Percentiles rank a stretch among this genome's conserved stretches.
Conservation (phyloP, 768 basidiomycete species). For the Kwoniella heveanensis region DNA sequence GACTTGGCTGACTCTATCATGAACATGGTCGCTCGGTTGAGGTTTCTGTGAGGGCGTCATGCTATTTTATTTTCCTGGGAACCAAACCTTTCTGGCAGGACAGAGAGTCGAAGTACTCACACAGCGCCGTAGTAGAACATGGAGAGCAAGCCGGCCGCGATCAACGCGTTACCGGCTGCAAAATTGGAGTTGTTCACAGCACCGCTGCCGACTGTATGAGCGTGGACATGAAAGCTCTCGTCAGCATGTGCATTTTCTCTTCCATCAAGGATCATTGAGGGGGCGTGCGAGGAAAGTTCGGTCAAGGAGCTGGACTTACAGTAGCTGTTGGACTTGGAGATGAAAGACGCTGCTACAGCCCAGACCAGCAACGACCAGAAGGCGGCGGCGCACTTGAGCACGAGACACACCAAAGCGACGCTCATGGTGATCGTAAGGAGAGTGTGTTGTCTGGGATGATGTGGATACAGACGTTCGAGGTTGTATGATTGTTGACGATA, state of each 20-base stretch:
- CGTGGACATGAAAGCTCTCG: too few species aligned
- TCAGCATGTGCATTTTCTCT: too few species aligned
- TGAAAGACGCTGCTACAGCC: constrained; percentile 37
- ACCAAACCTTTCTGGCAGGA: too few species aligned
- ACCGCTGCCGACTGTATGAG: constrained; percentile 25
- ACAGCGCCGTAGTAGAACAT: constrained; percentile 31
- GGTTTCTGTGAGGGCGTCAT: too few species aligned
- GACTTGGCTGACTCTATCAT: too few species aligned
- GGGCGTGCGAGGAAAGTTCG: too few species aligned
- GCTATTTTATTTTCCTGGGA: too few species aligned
- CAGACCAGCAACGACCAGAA: constrained; percentile 44
- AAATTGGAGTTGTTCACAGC: constrained; percentile 25
- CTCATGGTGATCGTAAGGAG: not conserved
- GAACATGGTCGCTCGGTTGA: too few species aligned
- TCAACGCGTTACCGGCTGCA: constrained; percentile 38
- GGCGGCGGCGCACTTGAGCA: constrained; percentile 40
- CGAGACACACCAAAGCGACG: constrained; percentile 26
- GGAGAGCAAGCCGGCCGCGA: constrained; percentile 34
- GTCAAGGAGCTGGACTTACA: too few species aligned
- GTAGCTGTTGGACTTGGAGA: constrained; percentile 6
- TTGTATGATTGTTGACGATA: not conserved
- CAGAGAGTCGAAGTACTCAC: constrained; percentile 18
- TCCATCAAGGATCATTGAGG: too few species aligned
- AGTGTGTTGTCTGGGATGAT: not conserved
- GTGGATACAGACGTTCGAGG: not conserved